Percentiles rank a stretch among this genome's conserved stretches.
phyloP scores from a whole-genome alignment of 805 yeast species.

The Nakazawaea ernobii region DNA sequence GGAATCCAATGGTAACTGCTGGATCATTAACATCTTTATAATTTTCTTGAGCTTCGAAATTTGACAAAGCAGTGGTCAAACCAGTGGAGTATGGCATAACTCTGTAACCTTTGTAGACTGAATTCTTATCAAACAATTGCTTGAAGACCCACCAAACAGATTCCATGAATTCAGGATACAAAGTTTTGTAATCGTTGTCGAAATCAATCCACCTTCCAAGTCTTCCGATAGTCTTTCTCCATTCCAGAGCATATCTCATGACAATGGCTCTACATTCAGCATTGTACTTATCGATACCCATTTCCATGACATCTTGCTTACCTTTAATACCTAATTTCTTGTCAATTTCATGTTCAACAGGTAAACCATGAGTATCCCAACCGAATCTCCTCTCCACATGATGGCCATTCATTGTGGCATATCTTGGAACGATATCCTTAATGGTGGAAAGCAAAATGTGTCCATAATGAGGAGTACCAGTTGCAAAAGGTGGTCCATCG shows the following conservation, averaged over 20 bases:
- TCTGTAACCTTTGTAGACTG: conserved; percentile 90
- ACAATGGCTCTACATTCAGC: conserved; percentile 94
- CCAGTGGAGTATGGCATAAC: conserved; percentile 99
- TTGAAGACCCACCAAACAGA: conserved; percentile 99
- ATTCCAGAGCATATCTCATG: conserved; percentile 92
- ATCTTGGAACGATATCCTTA: conserved; percentile 95
- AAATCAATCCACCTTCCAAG: conserved; percentile 99
- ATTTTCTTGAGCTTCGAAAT: conserved; percentile 97
- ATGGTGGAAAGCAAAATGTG: conserved; percentile 95
- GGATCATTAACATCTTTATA: conserved; percentile 98
- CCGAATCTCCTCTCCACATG: conserved; percentile 97
- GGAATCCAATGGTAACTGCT: conserved; percentile 89
- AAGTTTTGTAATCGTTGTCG: conserved; percentile 95
- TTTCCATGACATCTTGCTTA: conserved; percentile 87
- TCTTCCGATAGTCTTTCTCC: conserved; percentile 92
- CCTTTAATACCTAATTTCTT: conserved; percentile 90
- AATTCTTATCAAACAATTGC: conserved; percentile 75
- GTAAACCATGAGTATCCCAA: conserved; percentile 99
- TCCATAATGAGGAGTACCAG: conserved; percentile 99
- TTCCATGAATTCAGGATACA: conserved; percentile 96
- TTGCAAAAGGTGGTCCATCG: conserved; percentile 99
- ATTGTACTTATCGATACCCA: conserved; percentile 94
- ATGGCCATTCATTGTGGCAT: conserved; percentile 95
- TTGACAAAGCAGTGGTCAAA: conserved; percentile 91
- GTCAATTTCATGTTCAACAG: conserved; percentile 98